These are phyloP conservation scores for Begonia peltatifolia DNA, from an alignment of 306 rosid species.

Conservation along the genomic window DNA sequence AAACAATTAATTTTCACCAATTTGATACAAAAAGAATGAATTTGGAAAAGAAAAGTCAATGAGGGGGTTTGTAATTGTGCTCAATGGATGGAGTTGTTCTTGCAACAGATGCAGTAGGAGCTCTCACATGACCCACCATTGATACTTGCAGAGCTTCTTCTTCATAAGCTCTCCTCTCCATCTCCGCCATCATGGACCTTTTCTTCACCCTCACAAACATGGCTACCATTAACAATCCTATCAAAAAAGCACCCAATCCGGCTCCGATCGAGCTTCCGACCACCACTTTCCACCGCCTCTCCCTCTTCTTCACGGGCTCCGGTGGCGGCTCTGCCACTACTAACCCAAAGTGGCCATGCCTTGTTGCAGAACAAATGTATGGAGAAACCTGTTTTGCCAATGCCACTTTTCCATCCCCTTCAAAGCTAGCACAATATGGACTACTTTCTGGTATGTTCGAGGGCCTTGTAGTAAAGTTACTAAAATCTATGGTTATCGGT, in stretches of 20 bases:
- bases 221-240: conserved; percentile 76
- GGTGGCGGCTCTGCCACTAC: conserved; percentile 38
- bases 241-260: conserved; percentile 64
- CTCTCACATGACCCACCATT: conserved; percentile 94
- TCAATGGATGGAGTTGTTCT: conserved; percentile 54
- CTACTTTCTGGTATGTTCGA: conserved; percentile 15
- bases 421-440: conserved; percentile 74
- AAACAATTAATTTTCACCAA: too few relatives aligned
- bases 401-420: conserved; percentile 57
- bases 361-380: conserved; percentile 45
- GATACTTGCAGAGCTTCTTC: conserved; percentile 95
- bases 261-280: conserved; percentile 79
- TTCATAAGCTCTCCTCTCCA: conserved; percentile 86
- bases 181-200: conserved; percentile 65
- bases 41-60: conserved; percentile 5
- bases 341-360: conserved; percentile 86
- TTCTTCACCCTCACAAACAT: conserved; percentile 88
- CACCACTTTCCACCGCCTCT: conserved; percentile 66
- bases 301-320: conserved; percentile 29
- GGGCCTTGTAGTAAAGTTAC: conserved; percentile 28
- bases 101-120: conserved; percentile 62
- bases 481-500: conserved; percentile 61
- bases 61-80: conserved; percentile 44
- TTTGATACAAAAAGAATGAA: too few relatives aligned
- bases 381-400: conserved; percentile 36